Percentiles rank a stretch among this genome's conserved stretches.
Conservation (phyloP, 495 filamentous ascomycete species). For the Penicillium angulare region DNA sequence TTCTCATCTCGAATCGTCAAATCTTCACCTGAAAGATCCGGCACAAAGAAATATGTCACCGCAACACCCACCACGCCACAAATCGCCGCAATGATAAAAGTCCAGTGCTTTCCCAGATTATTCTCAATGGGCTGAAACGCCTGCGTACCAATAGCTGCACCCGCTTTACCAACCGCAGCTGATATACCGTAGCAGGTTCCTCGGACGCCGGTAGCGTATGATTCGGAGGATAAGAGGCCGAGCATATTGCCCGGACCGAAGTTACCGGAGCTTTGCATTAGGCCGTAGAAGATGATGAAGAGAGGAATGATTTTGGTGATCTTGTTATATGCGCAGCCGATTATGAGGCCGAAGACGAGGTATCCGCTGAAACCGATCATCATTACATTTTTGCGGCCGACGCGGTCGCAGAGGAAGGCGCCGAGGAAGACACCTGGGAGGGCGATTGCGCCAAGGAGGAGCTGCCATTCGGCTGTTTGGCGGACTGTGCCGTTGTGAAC, state of each 20-base stretch:
- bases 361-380: conserved; percentile 55
- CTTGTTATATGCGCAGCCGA: conserved; percentile 46
- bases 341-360: conserved; percentile 51
- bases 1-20: conserved; percentile 39
- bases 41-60: conserved; percentile 52
- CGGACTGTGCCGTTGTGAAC: conserved; percentile 35
- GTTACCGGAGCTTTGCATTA: conserved; percentile 52
- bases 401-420: conserved; percentile 42
- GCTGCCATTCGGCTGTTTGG: conserved; percentile 47
- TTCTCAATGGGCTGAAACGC: conserved; percentile 47
- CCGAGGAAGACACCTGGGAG: conserved; percentile 53
- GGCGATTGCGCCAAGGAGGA: conserved; percentile 45
- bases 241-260: conserved; percentile 53
- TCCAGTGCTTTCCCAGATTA: conserved; percentile 47
- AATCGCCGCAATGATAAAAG: conserved; percentile 54
- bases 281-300: conserved; percentile 54
- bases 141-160: conserved; percentile 52
- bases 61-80: conserved; percentile 50
- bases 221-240: conserved; percentile 48
- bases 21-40: conserved; percentile 46
- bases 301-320: conserved; percentile 50
- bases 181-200: conserved; percentile 52
- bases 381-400: conserved; percentile 52
- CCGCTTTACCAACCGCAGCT: conserved; percentile 52
- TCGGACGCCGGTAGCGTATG: conserved; percentile 50